These are phyloP conservation scores for Colletotrichum spaethianum DNA, from an alignment of 2,329 filamentous ascomycete genomes.

Conservation along the genomic window DNA sequence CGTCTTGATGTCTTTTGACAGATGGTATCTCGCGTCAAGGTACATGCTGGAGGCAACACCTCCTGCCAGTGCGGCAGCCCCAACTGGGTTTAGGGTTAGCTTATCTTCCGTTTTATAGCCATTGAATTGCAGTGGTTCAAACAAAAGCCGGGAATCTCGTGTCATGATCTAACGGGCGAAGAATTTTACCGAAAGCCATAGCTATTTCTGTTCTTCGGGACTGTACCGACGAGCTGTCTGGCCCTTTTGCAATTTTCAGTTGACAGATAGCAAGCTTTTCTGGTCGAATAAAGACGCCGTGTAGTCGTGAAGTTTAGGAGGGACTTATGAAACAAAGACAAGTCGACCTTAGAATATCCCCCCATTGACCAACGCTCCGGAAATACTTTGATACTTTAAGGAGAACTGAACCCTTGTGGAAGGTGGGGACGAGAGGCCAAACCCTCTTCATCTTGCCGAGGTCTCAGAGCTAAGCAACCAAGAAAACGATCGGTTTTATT, in stretches of 20 bases:
- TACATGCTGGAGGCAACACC: constrained; percentile 55
- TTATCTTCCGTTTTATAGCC: too few relatives aligned
- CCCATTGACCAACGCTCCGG: background rate
- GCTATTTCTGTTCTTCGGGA: background rate
- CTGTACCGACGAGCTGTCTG: background rate
- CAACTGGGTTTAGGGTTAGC: constrained; percentile 46
- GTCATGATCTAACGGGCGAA: too few relatives aligned
- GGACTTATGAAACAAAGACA: background rate
- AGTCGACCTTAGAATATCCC: background rate
- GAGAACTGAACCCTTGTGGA: constrained; percentile 21
- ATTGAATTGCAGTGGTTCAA: background rate
- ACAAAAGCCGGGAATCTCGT: background rate
- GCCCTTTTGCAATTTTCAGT: background rate
- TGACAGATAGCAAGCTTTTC: background rate
- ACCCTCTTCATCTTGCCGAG: constrained; percentile 2
- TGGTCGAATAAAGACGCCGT: too few relatives aligned
- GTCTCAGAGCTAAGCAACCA: background rate
- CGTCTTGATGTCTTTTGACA: constrained; percentile 71
- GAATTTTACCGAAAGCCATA: constrained; percentile 26
- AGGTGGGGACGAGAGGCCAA: constrained; percentile 8
- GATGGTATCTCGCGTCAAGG: constrained; percentile 78
- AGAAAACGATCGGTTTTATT: background rate
- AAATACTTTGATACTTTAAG: background rate
- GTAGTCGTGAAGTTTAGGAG: background rate
- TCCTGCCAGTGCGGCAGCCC: constrained; percentile 56